Conservation (phyloP, 495 filamentous ascomycete species). For the Podospora australis region DNA sequence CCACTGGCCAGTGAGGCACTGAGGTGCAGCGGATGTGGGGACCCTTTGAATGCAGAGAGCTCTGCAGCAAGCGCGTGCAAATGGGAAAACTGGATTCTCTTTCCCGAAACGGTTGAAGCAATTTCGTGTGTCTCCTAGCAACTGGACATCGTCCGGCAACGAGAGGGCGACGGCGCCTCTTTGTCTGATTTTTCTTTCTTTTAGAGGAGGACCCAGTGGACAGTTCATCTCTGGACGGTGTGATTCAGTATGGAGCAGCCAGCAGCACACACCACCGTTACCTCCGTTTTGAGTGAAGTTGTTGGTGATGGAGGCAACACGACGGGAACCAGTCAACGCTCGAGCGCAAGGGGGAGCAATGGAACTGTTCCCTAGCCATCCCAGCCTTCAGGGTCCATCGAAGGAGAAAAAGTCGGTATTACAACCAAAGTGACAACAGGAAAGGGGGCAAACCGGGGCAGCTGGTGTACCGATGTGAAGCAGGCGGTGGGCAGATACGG, state of each 20-base stretch:
- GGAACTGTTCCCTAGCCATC: no score
- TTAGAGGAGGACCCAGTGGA: background rate
- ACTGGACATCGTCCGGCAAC: constrained; percentile 15
- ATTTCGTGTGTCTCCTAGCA: constrained; percentile 29
- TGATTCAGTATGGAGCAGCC: no score
- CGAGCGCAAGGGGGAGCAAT: no score
- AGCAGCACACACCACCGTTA: no score
- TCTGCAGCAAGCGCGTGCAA: constrained; percentile 26
- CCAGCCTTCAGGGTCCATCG: no score
- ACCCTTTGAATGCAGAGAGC: constrained; percentile 2
- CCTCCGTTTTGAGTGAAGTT: constrained; percentile 13
- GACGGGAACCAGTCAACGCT: no score
- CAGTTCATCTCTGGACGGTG: background rate
- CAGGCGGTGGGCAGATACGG: no score
- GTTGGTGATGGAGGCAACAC: no score
- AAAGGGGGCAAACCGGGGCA: no score
- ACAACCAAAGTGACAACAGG: no score
- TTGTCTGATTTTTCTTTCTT: constrained; percentile 10
- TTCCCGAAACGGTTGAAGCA: constrained; percentile 30
- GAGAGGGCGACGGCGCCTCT: constrained; percentile 9
- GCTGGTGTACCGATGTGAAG: no score
- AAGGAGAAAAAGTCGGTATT: no score
- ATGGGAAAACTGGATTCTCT: constrained; percentile 23
- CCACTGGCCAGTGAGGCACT: constrained; percentile 23
- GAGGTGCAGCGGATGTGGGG: constrained; percentile 17